Evolutionary conservation across 768 basidiomycete species (phyloP), one percentile per base, ranked within the genome.

Genomic region (Leccinum truebloodii): DNA sequence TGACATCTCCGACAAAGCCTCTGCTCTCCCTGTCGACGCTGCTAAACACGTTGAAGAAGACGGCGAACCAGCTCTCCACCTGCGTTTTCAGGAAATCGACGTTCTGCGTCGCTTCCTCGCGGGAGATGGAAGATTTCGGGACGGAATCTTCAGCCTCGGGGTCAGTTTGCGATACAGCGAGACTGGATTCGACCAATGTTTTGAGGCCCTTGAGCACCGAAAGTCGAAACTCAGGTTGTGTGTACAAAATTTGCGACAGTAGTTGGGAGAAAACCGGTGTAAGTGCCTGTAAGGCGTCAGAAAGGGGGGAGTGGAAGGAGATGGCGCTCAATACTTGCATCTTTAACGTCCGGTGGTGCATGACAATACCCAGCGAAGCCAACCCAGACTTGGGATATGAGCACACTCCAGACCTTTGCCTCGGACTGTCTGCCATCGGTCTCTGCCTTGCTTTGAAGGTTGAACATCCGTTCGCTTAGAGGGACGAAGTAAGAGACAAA

Each of bases 1-100:
- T 91, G 49, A 93, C 93, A 57, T 95, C 94, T 20, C 95, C 93
- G 16, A 98, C 86, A 76, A 86, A 80, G 8, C 86, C 86, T 55
- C 90, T 80, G 53, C 71, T 76, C 63, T 97, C 94, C 54, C 86
- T 81, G n/a, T 83, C 84, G 34, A 91, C 86, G 61, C 84, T 92
- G 59, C 90, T 84, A 75, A 96, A 98, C n/a, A 99, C 89, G 71
- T 99, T 99, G 80, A 98, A 95, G 50, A 97, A 80, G 5, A 98
- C 94, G 1, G 94, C 88, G 35, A 98, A 84, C 90, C 97, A 95
- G 69, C 94, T 97, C 71, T 94, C 91, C 0, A 83, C 88, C 70
- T 98, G 90, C 0, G 80, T 81, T 46, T 83, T 84, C 57, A 98
- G 79, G 74, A 90, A 90, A 1, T 72, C 78, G 28, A 98, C 63